These are phyloP conservation scores for Monotropa hypopitys DNA, from an alignment of 179 eudicot species.

Conservation along the genomic window DNA sequence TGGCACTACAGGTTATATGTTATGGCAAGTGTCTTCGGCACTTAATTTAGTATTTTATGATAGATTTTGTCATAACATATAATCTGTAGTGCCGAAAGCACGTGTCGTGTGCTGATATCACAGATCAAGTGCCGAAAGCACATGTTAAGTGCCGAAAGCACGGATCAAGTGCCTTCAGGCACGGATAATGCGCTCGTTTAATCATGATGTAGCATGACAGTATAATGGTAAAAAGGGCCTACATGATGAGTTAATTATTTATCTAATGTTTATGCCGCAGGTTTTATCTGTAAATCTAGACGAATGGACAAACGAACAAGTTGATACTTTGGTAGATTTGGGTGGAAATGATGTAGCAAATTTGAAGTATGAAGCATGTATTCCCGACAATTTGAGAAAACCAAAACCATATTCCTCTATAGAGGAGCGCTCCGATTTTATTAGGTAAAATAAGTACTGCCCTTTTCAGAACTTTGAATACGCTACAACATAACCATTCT, in stretches of 20 bases:
- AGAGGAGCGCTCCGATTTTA: constrained; percentile 77
- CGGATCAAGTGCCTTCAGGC: too few relatives aligned
- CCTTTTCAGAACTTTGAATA: background rate
- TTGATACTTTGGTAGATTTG: constrained; percentile 41
- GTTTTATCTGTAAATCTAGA: constrained; percentile 80
- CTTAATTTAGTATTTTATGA: too few relatives aligned
- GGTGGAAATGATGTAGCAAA: constrained; percentile 75
- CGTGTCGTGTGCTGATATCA: too few relatives aligned
- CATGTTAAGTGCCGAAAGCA: too few relatives aligned
- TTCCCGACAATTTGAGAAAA: constrained; percentile 53
- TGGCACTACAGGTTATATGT: too few relatives aligned
- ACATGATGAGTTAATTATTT: background rate
- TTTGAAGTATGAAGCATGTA: constrained; percentile 60
- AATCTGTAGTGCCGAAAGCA: too few relatives aligned
- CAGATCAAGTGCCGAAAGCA: too few relatives aligned
- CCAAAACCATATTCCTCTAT: constrained; percentile 66
- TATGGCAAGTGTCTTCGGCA: too few relatives aligned
- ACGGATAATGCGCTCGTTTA: too few relatives aligned
- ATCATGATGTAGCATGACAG: background rate
- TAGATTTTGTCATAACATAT: too few relatives aligned
- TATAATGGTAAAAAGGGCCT: background rate
- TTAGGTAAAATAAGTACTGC: constrained; percentile 36
- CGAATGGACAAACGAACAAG: constrained; percentile 92
- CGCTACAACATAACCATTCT: background rate
- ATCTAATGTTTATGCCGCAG: constrained; percentile 22